Percentiles rank a stretch among this genome's conserved stretches.
Conservation (phyloP, 495 filamentous ascomycete genomes). For the Talaromyces stipitatus region DNA sequence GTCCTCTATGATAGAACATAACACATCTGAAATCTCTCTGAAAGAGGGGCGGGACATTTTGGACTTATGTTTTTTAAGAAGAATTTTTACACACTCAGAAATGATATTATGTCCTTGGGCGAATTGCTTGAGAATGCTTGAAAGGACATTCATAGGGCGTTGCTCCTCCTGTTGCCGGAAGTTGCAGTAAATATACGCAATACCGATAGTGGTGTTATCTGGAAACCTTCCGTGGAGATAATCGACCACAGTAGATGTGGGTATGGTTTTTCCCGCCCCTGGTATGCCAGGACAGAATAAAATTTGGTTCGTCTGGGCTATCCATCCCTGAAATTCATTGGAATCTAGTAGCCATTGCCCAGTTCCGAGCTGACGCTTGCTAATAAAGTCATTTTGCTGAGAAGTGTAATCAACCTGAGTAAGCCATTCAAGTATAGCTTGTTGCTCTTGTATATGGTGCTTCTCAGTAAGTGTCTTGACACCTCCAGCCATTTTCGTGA, state of each 20-base stretch:
- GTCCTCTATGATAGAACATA: conserved; percentile 14
- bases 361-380: conserved; percentile 22
- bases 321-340: conserved; percentile 25
- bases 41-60: conserved; percentile 18
- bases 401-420: conserved; percentile 9
- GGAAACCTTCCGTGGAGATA: conserved; percentile 12
- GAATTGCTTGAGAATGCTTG: conserved; percentile 25
- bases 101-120: background rate
- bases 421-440: conserved; percentile 12
- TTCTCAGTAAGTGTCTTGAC: too few species aligned
- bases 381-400: conserved; percentile 12
- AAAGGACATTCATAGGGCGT: conserved; percentile 6
- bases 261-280: conserved; percentile 34
- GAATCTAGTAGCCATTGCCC: conserved; percentile 38
- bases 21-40: conserved; percentile 18
- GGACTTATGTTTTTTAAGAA: conserved; percentile 7
- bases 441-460: conserved; percentile 6
- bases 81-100: conserved; percentile 3
- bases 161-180: conserved; percentile 13
- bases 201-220: conserved; percentile 17
- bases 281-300: conserved; percentile 39
- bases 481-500: too few species aligned
- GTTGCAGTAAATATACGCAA: conserved; percentile 27
- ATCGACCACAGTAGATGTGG: conserved; percentile 27
- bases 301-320: conserved; percentile 14